Evolutionary conservation across 116 monocot species (phyloP).

Genomic region (Thalassia testudinum): DNA sequence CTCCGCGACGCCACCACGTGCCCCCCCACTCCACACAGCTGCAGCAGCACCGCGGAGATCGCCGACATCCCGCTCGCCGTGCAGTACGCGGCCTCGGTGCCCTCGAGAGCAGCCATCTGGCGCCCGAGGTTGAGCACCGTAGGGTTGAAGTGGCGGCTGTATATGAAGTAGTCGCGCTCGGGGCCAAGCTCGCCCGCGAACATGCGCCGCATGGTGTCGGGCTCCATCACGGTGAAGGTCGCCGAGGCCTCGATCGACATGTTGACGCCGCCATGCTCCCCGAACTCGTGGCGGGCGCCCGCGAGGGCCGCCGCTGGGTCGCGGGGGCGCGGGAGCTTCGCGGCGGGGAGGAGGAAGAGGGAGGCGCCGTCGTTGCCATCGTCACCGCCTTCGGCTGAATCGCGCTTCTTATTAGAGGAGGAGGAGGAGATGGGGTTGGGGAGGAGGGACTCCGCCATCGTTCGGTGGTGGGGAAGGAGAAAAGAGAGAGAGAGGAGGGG

Average conservation of each 20-base stretch:
- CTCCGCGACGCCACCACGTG: constrained; percentile 78
- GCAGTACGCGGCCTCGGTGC: constrained; percentile 96
- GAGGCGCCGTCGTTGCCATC: neutral
- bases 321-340: constrained; percentile 19
- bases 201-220: constrained; percentile 79
- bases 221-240: constrained; percentile 98
- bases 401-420: neutral
- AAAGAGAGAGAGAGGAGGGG: too few relatives aligned
- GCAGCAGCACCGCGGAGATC: constrained; percentile 67
- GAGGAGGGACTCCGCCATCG: neutral
- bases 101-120: constrained; percentile 91
- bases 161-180: constrained; percentile 84
- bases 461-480: neutral
- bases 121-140: constrained; percentile 82
- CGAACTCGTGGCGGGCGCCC: constrained; percentile 82
- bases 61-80: constrained; percentile 96
- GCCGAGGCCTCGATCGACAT: constrained; percentile 99
- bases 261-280: constrained; percentile 96
- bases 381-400: neutral
- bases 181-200: constrained; percentile 92
- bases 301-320: constrained; percentile 75
- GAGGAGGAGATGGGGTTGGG: neutral
- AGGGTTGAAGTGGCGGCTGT: constrained; percentile 95
- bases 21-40: constrained; percentile 54
- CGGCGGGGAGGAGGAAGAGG: neutral